phyloP scores from a whole-genome alignment of 78 protist species.

The Anaeramoeba flamelloides region DNA sequence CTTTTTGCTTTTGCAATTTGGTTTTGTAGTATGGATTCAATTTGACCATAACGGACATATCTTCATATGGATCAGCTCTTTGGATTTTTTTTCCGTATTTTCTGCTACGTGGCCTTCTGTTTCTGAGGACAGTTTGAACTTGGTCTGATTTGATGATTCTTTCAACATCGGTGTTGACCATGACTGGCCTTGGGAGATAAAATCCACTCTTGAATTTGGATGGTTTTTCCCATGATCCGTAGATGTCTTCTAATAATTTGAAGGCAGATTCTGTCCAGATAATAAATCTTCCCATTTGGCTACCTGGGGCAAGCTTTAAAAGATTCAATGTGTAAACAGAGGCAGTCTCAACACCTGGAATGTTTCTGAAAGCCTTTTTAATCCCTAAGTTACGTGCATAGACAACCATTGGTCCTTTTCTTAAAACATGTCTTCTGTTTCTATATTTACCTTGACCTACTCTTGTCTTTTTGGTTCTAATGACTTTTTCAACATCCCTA shows the following conservation, averaged over 20 bases:
- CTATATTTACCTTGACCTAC: constrained; percentile 93
- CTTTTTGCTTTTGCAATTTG: no score
- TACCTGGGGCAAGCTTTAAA: constrained; percentile 99
- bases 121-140: constrained; percentile 62
- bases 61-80: no score
- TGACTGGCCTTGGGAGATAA: constrained; percentile 64
- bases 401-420: constrained; percentile 92
- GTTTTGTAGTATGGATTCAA: no score
- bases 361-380: constrained; percentile 76
- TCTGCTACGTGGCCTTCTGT: no score
- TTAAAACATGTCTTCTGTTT: constrained; percentile 78
- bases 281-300: constrained; percentile 97
- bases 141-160: constrained; percentile 87
- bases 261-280: constrained; percentile 97
- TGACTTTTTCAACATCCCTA: constrained; percentile 68
- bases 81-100: no score
- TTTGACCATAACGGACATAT: no score
- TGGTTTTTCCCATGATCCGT: constrained; percentile 42
- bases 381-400: constrained; percentile 60
- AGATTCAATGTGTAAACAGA: constrained; percentile 80
- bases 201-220: no score
- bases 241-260: constrained; percentile 65
- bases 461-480: constrained; percentile 50
- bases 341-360: constrained; percentile 90
- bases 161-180: constrained; percentile 78